Evolutionary conservation across 2,329 filamentous ascomycete species (phyloP).

Genomic region (Torrubiella hemipterigena): DNA sequence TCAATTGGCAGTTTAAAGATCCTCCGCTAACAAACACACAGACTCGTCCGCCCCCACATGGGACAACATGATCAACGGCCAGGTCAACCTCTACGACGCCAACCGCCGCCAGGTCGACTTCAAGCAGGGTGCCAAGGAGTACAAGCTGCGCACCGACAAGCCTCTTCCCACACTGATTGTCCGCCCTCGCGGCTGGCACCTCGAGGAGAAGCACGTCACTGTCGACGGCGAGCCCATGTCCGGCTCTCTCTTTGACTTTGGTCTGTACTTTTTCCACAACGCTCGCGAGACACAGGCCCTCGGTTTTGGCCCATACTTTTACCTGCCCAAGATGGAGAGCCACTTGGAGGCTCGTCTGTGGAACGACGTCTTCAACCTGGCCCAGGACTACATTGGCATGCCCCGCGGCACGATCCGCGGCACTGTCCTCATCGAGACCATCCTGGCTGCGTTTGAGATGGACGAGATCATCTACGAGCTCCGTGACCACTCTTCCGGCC

Average conservation of each 20-base stretch:
- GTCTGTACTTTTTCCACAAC: slow-evolving; percentile 98
- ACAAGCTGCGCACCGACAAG: slow-evolving; percentile 90
- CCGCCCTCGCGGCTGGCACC: slow-evolving; percentile 90
- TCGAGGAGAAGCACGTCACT: slow-evolving; percentile 96
- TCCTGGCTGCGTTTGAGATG: slow-evolving; percentile 97
- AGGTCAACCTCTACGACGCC: slow-evolving; percentile 95
- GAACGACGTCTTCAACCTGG: slow-evolving; percentile 96
- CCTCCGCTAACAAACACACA: too few relatives aligned
- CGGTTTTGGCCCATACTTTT: slow-evolving; percentile 90
- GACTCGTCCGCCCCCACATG: slow-evolving; percentile 93
- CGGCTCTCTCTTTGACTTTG: slow-evolving; percentile 89
- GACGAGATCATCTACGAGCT: slow-evolving; percentile 99
- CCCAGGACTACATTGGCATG: slow-evolving; percentile 87
- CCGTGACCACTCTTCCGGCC: slow-evolving; percentile 85
- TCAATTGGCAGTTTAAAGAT: too few relatives aligned
- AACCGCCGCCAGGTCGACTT: slow-evolving; percentile 92
- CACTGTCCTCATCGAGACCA: slow-evolving; percentile 95
- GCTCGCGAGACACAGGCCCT: slow-evolving; percentile 75
- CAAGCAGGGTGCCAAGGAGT: slow-evolving; percentile 89
- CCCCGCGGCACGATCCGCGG: slow-evolving; percentile 83
- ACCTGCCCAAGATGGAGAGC: slow-evolving; percentile 95
- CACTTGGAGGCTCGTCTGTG: slow-evolving; percentile 94
- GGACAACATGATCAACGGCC: slow-evolving; percentile 99
- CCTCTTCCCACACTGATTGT: slow-evolving; percentile 81
- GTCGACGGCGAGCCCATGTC: slow-evolving; percentile 93